Base-by-base conservation (phyloP, 495 filamentous ascomycete genomes). In the Gamarada debralockiae region DNA sequence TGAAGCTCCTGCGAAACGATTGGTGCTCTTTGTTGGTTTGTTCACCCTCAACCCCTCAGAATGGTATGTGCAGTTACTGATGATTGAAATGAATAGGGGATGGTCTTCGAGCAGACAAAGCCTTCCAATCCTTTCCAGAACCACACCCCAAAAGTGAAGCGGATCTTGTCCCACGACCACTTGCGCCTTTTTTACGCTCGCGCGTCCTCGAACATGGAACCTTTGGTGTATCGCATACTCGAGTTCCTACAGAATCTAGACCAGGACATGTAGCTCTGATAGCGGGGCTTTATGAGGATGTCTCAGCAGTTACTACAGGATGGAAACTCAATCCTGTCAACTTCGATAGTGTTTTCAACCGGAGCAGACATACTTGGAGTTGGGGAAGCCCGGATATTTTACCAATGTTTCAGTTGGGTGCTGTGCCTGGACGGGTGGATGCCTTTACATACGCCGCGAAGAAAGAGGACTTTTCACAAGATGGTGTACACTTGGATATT, bases 311-410 rank as follows among this genome's bases (percentile, higher is more conserved):
- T 17, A 96, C 86, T 27, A 99, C 95, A 8, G 95, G 95, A 13
- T 99, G 95, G 95, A 97, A 97, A 69, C 69, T 97, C 61, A 99
- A 99, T 65, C 93, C 95, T 0, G 95, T 99, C 56, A 89, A 97
- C 65, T 99, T 99, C 62, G 95, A 99, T 72, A 96, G 92, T 59
- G 87, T 99, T 9, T 99, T 99, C 79, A 99, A 99, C 64, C 83
- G 87, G 51, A 97, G 92, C 63, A 73, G 87, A 24, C 95, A 97
- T 70, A 97, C 95, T 3, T 99, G 95, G 95, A 92, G 90, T 67
- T 99, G 95, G 95, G 93, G 95, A 7, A 97, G 92, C 61, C 92
- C 92, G 12, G 95, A 99, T 73, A 99, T 99, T 62, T 71, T 97
- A 46, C 89, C 83, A 10, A 99, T 99, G 95, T 99, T 99, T 64